Evolutionary conservation across 768 basidiomycete species (phyloP).

Genomic region (Neoboletus brunneissimus): DNA sequence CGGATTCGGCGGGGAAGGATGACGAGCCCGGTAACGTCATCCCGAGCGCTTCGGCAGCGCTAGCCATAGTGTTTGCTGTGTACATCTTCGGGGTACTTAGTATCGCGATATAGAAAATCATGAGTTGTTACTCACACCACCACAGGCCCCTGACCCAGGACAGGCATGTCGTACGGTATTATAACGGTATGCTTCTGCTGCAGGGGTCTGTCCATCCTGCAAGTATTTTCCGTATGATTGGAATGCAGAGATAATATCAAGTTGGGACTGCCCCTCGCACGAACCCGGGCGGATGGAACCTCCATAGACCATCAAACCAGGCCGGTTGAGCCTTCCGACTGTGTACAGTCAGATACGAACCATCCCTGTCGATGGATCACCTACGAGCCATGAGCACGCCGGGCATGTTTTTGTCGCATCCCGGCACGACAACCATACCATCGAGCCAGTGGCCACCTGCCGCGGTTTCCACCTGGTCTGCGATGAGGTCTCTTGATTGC

Average conservation of each 20-base stretch:
- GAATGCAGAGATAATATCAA: conserved; percentile 97
- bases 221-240: conserved; percentile 96
- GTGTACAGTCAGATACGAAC: conserved; percentile 12
- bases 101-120: background rate
- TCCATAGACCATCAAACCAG: conserved; percentile 97
- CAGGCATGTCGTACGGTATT: conserved; percentile 90
- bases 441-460: conserved; percentile 98
- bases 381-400: conserved; percentile 94
- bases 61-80: conserved; percentile 98
- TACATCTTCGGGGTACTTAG: conserved; percentile 67
- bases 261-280: conserved; percentile 81
- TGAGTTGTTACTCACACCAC: conserved; percentile 67
- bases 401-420: conserved; percentile 99
- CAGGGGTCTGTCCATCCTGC: conserved; percentile 79
- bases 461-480: conserved; percentile 94
- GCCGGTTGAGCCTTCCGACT: conserved; percentile 95
- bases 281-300: conserved; percentile 92
- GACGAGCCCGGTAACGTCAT: conserved; percentile 98
- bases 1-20: conserved; percentile 90
- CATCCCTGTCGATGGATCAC: conserved; percentile 30
- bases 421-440: conserved; percentile 95
- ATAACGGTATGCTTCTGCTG: conserved; percentile 81
- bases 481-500: conserved; percentile 95
- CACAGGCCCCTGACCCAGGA: conserved; percentile 97
- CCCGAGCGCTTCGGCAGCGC: conserved; percentile 90